Conservation (phyloP, 805 yeast genomes). For the Cyberlindnera veronae region DNA sequence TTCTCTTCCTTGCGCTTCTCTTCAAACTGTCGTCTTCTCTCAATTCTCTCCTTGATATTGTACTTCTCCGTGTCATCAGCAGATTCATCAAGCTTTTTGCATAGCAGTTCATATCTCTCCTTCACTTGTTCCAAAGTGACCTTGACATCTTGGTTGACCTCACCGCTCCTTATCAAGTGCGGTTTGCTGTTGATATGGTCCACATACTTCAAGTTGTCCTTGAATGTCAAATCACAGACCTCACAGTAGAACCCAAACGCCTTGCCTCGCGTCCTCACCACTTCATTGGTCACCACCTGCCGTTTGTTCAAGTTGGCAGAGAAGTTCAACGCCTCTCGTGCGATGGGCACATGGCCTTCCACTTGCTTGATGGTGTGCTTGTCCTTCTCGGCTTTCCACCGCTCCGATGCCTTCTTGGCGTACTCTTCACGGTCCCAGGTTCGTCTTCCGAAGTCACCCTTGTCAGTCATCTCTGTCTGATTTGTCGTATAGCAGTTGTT, state of each 20-base stretch:
- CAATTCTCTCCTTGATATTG: slow-evolving; percentile 40
- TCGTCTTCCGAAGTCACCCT: slow-evolving; percentile 49
- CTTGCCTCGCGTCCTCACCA: slow-evolving; percentile 41
- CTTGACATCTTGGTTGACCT: slow-evolving; percentile 34
- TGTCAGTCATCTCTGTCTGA: slow-evolving; percentile 10
- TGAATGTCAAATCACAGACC: slow-evolving; percentile 71
- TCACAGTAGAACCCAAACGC: slow-evolving; percentile 86
- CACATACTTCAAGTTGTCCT: slow-evolving; percentile 75
- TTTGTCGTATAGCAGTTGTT: too few relatives aligned
- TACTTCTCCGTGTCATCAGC: slow-evolving; percentile 21
- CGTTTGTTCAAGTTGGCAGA: slow-evolving; percentile 32
- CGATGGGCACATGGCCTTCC: slow-evolving; percentile 6
- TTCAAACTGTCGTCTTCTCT: slow-evolving; percentile 36
- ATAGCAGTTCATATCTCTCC: slow-evolving; percentile 34
- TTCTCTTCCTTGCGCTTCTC: slow-evolving; percentile 31
- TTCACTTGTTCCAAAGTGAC: slow-evolving; percentile 50
- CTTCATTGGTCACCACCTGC: slow-evolving; percentile 30
- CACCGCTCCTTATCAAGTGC: slow-evolving; percentile 49
- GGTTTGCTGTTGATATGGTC: slow-evolving; percentile 81
- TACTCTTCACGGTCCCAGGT: slow-evolving; percentile 73
- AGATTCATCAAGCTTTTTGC: slow-evolving; percentile 28
- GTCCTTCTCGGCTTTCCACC: slow-evolving; percentile 21
- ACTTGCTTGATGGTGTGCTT: slow-evolving; percentile 10
- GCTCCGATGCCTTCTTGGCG: slow-evolving; percentile 41
- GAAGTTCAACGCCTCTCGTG: slow-evolving; percentile 25